These are phyloP conservation scores for Ottelia alismoides DNA, from an alignment of 106 monocot genomes.

Conservation along the genomic window DNA sequence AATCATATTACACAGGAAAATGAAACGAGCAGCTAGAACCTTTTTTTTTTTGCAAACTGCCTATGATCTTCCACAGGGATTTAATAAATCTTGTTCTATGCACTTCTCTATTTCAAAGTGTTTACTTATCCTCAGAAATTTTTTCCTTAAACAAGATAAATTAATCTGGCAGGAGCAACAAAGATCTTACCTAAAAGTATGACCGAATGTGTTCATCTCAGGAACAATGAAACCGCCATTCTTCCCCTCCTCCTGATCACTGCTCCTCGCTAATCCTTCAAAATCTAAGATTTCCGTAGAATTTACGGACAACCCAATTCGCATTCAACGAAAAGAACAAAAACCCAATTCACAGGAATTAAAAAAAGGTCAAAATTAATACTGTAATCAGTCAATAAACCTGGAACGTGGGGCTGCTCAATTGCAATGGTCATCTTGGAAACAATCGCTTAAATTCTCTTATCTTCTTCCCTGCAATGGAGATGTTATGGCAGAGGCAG, in stretches of 20 bases:
- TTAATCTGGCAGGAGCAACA: too few relatives aligned
- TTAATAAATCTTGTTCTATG: too few relatives aligned
- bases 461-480: too few relatives aligned
- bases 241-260: background rate
- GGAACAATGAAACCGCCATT: slow-evolving; percentile 71
- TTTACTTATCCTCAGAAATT: too few relatives aligned
- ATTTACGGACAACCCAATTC: slow-evolving; percentile 4
- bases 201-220: slow-evolving; percentile 58
- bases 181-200: slow-evolving; percentile 91
- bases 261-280: background rate
- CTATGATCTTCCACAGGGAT: too few relatives aligned
- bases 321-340: slow-evolving; percentile 2
- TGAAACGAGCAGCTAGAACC: too few relatives aligned
- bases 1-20: too few relatives aligned
- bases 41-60: too few relatives aligned
- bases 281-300: background rate
- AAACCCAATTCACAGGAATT: background rate
- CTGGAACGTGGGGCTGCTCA: slow-evolving; percentile 31
- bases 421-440: slow-evolving; percentile 71
- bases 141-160: too few relatives aligned
- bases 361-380: background rate
- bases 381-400: slow-evolving; percentile 3
- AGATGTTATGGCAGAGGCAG: too few relatives aligned
- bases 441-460: too few relatives aligned
- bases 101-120: too few relatives aligned